Evolutionary conservation across 1,284 basidiomycete genomes (phyloP), one percentile per base, ranked within the genome.

Genomic region (Heterobasidion annosum): DNA sequence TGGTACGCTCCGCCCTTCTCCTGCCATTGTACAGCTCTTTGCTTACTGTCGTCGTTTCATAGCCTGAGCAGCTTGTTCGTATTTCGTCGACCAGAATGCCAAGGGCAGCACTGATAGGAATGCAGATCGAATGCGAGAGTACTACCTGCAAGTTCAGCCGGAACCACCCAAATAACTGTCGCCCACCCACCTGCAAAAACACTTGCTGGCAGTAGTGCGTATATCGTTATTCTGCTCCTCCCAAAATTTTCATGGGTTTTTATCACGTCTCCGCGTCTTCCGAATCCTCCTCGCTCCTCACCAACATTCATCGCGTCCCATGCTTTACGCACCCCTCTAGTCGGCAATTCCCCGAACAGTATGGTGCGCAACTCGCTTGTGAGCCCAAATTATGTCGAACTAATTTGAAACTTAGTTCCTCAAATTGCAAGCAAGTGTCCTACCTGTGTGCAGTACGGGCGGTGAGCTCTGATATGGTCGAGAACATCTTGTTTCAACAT

Each of bases 121-220:
- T 16, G 35, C 61, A 75, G 74, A 65, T 76, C 50, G 56, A 57
- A 48, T 80, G 78, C 62, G 65, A 70, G 12, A 70, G 65, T 52
- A 56, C 57, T 13, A 65, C 65, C 49, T 80, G 78, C 64, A 74
- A 67, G 58, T 76, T 79, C 57, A 80, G 79, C 48, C 69, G 73
- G 0, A 66, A 63, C 52, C 78, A 80, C 56, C 73, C 77, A 0
- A 61, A 53, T 3, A 65, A 60, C 50, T 81, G 79, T 53, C 71
- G 72, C 13, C 43, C 43, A n/a, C 43, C 42, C 1, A 57, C 51
- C 16, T 80, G 78, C 63, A 73, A 58, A 48, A 63, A 64, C 49
- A 75, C 73, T 1, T 81, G 78, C 53, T 67, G 67, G 58, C 79
- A 80, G 64, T 76, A 75, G 79, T 80, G 58, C 53, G 73, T 40